Percentiles rank a stretch among this genome's conserved stretches.
These are phyloP conservation scores for Linum tenue DNA, from an alignment of 345 rosid genomes.

Conservation along the genomic window DNA sequence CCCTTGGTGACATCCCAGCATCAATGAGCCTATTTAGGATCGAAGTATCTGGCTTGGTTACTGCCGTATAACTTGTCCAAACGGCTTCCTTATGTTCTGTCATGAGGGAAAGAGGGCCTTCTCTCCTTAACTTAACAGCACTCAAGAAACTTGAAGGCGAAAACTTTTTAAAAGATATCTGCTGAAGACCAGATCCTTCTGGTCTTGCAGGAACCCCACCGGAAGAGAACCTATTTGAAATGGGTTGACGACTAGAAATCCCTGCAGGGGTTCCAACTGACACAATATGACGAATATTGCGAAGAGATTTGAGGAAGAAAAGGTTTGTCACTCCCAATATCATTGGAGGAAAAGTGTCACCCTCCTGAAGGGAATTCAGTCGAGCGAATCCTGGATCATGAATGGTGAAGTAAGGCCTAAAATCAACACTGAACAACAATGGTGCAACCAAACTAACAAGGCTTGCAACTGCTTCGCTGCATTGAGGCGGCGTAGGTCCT, in stretches of 20 bases:
- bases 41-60: conserved; percentile 92
- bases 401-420: conserved; percentile 96
- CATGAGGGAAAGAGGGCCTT: conserved; percentile 95
- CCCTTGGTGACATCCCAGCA: conserved; percentile 89
- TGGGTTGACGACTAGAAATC: conserved; percentile 45
- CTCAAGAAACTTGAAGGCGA: conserved; percentile 77
- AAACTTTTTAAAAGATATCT: conserved; percentile 71
- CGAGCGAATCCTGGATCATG: conserved; percentile 78
- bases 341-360: conserved; percentile 80
- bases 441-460: conserved; percentile 93
- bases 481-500: conserved; percentile 95
- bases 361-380: conserved; percentile 64
- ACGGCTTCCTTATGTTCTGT: conserved; percentile 97
- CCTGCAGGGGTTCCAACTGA: conserved; percentile 81
- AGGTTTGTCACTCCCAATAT: conserved; percentile 92
- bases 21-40: conserved; percentile 88
- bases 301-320: conserved; percentile 88
- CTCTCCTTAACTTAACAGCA: conserved; percentile 80
- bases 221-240: conserved; percentile 51
- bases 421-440: conserved; percentile 71
- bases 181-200: conserved; percentile 71
- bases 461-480: conserved; percentile 94
- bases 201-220: conserved; percentile 59
- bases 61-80: conserved; percentile 74
- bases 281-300: conserved; percentile 70